Conservation (phyloP, 164 flowering plant species). For the Magnolia sinica region DNA sequence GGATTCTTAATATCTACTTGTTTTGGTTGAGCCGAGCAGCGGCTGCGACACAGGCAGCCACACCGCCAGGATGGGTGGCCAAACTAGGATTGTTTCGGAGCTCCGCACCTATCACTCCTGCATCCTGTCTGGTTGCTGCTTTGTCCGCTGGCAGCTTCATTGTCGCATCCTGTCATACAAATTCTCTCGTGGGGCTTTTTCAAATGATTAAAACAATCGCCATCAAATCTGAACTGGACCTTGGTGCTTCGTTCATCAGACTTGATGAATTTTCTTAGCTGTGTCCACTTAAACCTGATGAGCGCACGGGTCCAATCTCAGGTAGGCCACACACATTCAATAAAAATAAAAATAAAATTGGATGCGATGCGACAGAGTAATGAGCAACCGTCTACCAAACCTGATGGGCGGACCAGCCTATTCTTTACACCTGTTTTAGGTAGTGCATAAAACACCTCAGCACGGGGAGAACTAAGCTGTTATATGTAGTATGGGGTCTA, state of each 20-base stretch:
- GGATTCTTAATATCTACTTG: no score
- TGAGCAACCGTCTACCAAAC: no score
- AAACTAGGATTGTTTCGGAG: constrained; percentile 52
- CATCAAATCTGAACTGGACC: neutral
- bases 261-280: constrained; percentile 21
- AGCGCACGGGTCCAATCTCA: constrained; percentile 49
- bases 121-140: constrained; percentile 48
- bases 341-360: no score
- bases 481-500: no score
- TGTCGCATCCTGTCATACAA: constrained; percentile 38
- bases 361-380: no score
- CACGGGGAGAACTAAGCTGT: no score
- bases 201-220: neutral
- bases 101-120: constrained; percentile 59
- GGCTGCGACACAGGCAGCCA: constrained; percentile 58
- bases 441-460: no score
- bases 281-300: constrained; percentile 57
- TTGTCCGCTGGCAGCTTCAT: constrained; percentile 46
- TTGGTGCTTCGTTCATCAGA: constrained; percentile 36
- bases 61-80: constrained; percentile 61
- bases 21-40: constrained; percentile 58
- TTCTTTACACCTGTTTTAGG: no score
- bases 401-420: no score
- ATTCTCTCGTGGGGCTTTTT: no score
- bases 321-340: no score